Percentiles rank a stretch among this genome's conserved stretches.
Evolutionary conservation across 139 green algal species (phyloP).

Genomic region (Coelastrella sp.): DNA sequence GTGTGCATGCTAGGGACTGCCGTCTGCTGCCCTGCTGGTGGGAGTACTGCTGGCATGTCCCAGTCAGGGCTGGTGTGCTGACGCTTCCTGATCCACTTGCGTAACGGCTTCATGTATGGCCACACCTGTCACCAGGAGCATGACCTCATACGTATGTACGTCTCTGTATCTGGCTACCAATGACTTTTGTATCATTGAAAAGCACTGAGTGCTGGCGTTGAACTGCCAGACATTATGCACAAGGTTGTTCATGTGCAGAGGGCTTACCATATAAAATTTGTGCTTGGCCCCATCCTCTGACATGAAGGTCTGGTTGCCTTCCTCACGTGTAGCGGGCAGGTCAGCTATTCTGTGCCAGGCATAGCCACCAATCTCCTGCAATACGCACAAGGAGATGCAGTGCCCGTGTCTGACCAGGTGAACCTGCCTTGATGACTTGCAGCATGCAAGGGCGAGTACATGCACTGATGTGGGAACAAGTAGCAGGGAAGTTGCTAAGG

Average conservation of each 20-base stretch:
- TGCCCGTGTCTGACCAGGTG: too few relatives aligned
- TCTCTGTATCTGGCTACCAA: too few relatives aligned
- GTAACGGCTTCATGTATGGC: conserved; percentile 72
- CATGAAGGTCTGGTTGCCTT: conserved; percentile 75
- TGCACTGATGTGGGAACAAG: too few relatives aligned
- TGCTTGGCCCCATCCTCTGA: conserved; percentile 73
- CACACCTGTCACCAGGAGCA: conserved; percentile 50
- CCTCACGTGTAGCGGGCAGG: conserved; percentile 66
- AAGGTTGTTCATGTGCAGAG: not conserved
- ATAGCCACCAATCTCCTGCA: conserved; percentile 86
- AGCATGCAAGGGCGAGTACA: too few relatives aligned
- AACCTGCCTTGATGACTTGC: too few relatives aligned
- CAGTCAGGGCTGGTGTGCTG: conserved; percentile 41
- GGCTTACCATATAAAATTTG: conserved; percentile 87
- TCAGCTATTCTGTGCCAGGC: conserved; percentile 81
- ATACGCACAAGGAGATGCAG: too few relatives aligned
- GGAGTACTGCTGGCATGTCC: conserved; percentile 33
- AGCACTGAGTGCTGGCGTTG: too few relatives aligned
- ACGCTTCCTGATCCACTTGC: conserved; percentile 64
- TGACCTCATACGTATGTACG: not conserved
- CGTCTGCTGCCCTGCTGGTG: not conserved
- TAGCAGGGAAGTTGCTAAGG: too few relatives aligned
- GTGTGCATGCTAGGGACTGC: not conserved
- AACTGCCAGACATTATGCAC: too few relatives aligned
- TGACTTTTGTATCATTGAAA: too few relatives aligned